A percentile compares a stretch with the other conserved stretches of the same genome.
Evolutionary conservation across 306 rosid genomes (phyloP).

Genomic region (Acacia acuminata): DNA sequence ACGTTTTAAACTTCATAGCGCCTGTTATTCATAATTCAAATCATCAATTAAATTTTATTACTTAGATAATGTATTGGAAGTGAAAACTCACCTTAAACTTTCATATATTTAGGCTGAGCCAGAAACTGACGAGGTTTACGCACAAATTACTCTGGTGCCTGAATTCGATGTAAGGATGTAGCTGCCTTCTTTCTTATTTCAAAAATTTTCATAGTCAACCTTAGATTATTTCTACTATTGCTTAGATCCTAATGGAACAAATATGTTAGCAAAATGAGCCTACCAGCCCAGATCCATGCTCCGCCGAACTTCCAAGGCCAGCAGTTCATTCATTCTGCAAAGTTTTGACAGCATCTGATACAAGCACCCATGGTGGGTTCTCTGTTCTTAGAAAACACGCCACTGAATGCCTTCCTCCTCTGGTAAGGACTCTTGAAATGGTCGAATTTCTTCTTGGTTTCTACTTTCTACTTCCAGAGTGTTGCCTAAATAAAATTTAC

Average conservation of each 20-base stretch:
- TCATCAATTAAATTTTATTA: background rate
- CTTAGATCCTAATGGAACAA: conserved; percentile 35
- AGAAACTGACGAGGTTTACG: conserved; percentile 92
- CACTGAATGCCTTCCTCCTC: conserved; percentile 85
- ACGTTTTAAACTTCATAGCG: background rate
- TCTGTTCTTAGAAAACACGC: conserved; percentile 94
- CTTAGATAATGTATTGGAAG: background rate
- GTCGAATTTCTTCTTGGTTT: conserved; percentile 9
- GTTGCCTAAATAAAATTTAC: background rate
- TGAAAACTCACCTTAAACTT: conserved; percentile 33
- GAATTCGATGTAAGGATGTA: conserved; percentile 66
- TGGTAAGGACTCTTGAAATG: conserved; percentile 50
- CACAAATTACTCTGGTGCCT: conserved; percentile 78
- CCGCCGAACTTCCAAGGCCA: conserved; percentile 47
- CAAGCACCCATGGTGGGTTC: conserved; percentile 98
- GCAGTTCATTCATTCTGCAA: conserved; percentile 70
- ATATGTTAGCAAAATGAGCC: conserved; percentile 69
- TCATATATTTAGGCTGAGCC: conserved; percentile 74
- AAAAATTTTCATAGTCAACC: conserved; percentile 33
- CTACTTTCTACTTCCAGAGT: background rate
- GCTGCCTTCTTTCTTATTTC: conserved; percentile 30
- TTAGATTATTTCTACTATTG: conserved; percentile 24
- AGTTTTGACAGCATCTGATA: conserved; percentile 90
- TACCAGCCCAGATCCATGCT: conserved; percentile 48
- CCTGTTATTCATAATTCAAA: background rate